Conservation (phyloP, 2,329 filamentous ascomycete genomes). For the Colletotrichum scovillei region DNA sequence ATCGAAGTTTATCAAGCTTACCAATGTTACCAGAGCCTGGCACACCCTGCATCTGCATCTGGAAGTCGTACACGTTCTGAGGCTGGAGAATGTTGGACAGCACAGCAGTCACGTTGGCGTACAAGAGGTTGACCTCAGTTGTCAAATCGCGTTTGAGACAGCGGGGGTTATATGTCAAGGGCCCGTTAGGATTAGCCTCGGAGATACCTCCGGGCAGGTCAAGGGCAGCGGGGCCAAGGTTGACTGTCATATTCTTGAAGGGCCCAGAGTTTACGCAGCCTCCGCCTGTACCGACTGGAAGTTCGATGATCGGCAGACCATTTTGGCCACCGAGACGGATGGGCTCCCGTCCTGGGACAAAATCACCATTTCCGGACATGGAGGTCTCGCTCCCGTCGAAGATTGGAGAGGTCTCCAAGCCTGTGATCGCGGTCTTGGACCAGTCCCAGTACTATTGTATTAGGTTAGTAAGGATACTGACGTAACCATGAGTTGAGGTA, state of each 20-base stretch:
- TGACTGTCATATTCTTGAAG: constrained; percentile 55
- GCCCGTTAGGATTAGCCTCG: constrained; percentile 38
- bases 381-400: constrained; percentile 61
- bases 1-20: constrained; percentile 23
- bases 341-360: constrained; percentile 38
- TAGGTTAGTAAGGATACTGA: constrained; percentile 6
- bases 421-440: constrained; percentile 45
- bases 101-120: constrained; percentile 44
- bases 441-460: constrained; percentile 38
- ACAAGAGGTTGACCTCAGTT: constrained; percentile 39
- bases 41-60: constrained; percentile 56
- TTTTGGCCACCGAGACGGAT: constrained; percentile 42
- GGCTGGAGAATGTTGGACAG: constrained; percentile 50
- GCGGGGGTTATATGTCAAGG: constrained; percentile 54
- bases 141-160: constrained; percentile 53
- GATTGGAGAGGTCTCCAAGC: constrained; percentile 54
- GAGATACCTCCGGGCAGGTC: constrained; percentile 42
- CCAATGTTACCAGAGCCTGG: constrained; percentile 42
- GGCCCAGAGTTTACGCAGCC: constrained; percentile 66
- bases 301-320: constrained; percentile 39
- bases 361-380: constrained; percentile 57
- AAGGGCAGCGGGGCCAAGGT: constrained; percentile 51
- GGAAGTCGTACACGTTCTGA: constrained; percentile 53
- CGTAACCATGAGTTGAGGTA: neutral
- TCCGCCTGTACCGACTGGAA: constrained; percentile 63